Conservation (phyloP, 78 protist species). For the Corallochytrium limacisporum region DNA sequence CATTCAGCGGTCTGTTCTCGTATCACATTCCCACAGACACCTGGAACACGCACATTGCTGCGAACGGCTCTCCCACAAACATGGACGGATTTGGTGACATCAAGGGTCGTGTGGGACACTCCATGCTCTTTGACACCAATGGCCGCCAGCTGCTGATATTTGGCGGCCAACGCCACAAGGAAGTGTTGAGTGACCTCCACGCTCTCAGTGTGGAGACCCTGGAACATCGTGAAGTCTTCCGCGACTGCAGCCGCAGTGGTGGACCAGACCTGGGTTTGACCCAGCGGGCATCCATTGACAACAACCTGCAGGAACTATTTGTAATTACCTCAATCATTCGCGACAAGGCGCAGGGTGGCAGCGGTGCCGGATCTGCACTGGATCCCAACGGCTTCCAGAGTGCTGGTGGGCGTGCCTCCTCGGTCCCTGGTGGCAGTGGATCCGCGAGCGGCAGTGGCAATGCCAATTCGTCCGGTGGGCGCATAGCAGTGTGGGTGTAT, state of each 20-base stretch:
- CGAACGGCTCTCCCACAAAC: neutral
- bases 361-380: no score
- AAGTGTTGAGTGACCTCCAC: neutral
- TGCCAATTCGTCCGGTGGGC: no score
- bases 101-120: conserved; percentile 15
- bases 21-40: neutral
- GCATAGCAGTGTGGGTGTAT: no score
- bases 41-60: neutral
- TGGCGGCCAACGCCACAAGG: conserved; percentile 10
- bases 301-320: neutral
- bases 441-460: no score
- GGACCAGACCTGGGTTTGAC: neutral
- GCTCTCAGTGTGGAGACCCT: neutral
- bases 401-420: no score
- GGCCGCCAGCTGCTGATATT: neutral
- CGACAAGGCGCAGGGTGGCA: no score
- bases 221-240: neutral
- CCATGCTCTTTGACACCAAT: conserved; percentile 3
- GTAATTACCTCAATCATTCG: no score
- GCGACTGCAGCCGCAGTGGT: neutral
- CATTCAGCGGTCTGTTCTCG: neutral
- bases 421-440: no score
- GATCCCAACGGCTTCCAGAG: no score
- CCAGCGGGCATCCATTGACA: neutral
- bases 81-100: neutral